Evolutionary conservation across 2,329 filamentous ascomycete species (phyloP), one percentile per base, ranked within the genome.

Genomic region (Penicillium sp.): DNA sequence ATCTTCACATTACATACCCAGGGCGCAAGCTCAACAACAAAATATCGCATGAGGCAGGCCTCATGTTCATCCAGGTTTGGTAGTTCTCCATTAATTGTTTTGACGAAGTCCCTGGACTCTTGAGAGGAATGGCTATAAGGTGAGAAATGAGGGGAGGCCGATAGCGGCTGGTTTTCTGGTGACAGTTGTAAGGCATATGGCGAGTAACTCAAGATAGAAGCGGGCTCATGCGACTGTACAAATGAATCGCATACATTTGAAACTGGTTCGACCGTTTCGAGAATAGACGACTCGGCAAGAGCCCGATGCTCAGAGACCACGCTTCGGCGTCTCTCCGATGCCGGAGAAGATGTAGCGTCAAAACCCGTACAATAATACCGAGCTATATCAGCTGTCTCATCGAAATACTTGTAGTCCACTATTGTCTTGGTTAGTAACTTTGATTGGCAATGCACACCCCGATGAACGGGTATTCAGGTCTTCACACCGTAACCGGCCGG

Each of bases 401-500:
- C 61, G 49, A 68, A 61, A 56, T 71, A 63, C 31, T 58, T 58
- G 53, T 63, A 63, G 51, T 60, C 47, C 39, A 58, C 61, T 61
- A 37, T 14, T 27, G 14, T 19, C 26, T 7, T 13, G 16, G 7
- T 22, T 2, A 61, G 53, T 26, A 52, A 48, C 44, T 52, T 31
- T 11, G 50, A 55, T 16, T 13, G 53, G 47, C 24, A 53, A 57
- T 50, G 11, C 48, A 57, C 19, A 56, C 29, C 22, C 26, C 26
- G 26, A 2, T 26, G 26, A 41, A 48, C 55, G 45, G 39, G 50
- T 2, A 19, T 11, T 39, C 35, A 24, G 35, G 16, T 41, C 10
- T 10, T 56, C 61, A 54, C 55, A 72, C 68, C 63, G 35, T 64
- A 65, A 11, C 64, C 67, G 27, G 65, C 58, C 29, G 60, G 65